Evolutionary conservation across 78 protist genomes (phyloP), one percentile per base, ranked within the genome.

Genomic region (Polysphondylium violaceum): DNA sequence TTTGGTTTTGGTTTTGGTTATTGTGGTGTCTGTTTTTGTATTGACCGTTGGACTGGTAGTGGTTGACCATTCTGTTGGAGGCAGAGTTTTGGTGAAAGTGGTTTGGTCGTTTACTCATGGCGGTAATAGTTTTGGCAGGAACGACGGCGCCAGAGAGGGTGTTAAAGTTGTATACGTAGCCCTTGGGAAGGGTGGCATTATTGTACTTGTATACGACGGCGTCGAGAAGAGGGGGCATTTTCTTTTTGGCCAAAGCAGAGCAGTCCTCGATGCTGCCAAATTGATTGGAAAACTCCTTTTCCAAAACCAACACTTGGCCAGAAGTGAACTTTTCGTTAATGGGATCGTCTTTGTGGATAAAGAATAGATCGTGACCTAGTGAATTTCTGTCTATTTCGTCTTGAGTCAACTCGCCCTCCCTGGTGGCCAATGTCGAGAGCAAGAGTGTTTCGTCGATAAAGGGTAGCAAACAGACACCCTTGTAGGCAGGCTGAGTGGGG

Each of bases 401-500:
- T 11, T 63, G 65, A 1, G 96, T 73, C 17, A 93, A 25, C 0
- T 11, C 17, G n/a, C 19, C 2, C 16, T 93, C 95, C 2, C 4
- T 3, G 5, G 8, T 8, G 8, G 61, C 16, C 21, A 95, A 19
- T 0, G 95, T 75, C 6, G 6, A 36, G 19, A 92, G 63, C 19
- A 97, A 60, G 12, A 90, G 58, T n/a, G 67, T 19, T 50, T 95
- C 98, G 53, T 98, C 98, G 33, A 98, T 97, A 59, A 98, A 98
- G 31, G 99, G 99, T 29, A 98, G 94, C 27, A 98, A 81, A 29
- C 88, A 98, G 29, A 98, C 96, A 50, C 95, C 98, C 40, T 92
- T 85, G 96, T 97, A 98, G 1, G 56, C 23, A 31, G 83, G 92
- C 51, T 47, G 43, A 21, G 56, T 1, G 35, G 89, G 89, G 40